phyloP scores from a whole-genome alignment of 2,329 filamentous ascomycete species.

The Fusarium sambucinum region DNA sequence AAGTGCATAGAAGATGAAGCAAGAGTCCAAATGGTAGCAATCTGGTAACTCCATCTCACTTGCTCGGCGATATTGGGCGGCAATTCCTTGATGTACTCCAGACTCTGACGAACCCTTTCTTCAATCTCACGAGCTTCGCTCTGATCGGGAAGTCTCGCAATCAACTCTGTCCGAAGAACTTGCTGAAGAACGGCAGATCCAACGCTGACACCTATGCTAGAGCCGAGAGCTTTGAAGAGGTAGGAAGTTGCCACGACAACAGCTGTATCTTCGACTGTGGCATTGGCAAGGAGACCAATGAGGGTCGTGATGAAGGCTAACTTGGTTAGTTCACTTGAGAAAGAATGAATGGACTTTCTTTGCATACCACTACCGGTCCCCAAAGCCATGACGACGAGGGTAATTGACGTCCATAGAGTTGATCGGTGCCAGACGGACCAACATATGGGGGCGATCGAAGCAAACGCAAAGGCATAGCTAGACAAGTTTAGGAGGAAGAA shows the following conservation, averaged over 20 bases:
- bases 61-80: conserved; percentile 69
- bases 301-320: conserved; percentile 64
- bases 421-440: conserved; percentile 64
- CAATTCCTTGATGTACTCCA: conserved; percentile 75
- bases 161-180: conserved; percentile 69
- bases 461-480: conserved; percentile 65
- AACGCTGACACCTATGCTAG: conserved; percentile 80
- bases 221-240: conserved; percentile 82
- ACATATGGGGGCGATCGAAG: conserved; percentile 68
- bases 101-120: conserved; percentile 74
- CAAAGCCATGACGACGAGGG: conserved; percentile 63
- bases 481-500: conserved; percentile 77
- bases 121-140: conserved; percentile 74
- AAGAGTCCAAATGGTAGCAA: conserved; percentile 57
- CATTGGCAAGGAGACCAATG: conserved; percentile 78
- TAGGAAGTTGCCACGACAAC: conserved; percentile 84
- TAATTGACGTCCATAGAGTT: conserved; percentile 65
- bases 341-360: background rate
- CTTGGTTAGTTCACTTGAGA: background rate
- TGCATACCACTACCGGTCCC: conserved; percentile 55
- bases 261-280: conserved; percentile 74
- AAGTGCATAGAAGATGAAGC: conserved; percentile 55
- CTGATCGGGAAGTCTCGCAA: conserved; percentile 64
- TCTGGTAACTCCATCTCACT: conserved; percentile 75
- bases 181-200: conserved; percentile 79